A percentile compares a stretch with the other conserved stretches of the same genome.
These are phyloP conservation scores for Cladobotryum mycophilum DNA, from an alignment of 2,329 filamentous ascomycete genomes.

Conservation along the genomic window DNA sequence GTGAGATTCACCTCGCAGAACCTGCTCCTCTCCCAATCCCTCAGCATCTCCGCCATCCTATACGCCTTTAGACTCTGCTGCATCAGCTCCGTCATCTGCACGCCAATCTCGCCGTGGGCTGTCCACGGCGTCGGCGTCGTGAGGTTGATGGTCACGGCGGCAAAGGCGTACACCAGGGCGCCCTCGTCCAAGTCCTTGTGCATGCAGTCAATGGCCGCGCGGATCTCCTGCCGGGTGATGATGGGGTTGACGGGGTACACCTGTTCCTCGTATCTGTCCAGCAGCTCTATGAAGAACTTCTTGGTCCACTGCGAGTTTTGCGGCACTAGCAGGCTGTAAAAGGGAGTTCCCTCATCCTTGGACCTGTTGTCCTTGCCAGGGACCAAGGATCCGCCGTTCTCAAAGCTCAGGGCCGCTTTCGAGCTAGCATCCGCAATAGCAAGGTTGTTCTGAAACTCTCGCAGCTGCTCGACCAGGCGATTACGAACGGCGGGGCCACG, in stretches of 20 bases:
- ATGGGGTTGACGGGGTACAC: conserved; percentile 34
- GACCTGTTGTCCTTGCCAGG: no score
- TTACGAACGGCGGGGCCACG: no score
- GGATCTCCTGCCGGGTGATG: conserved; percentile 25
- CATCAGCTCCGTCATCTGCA: conserved; percentile 25
- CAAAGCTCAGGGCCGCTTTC: no score
- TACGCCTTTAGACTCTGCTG: conserved; percentile 19
- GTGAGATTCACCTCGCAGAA: conserved; percentile 33
- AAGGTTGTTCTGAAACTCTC: no score
- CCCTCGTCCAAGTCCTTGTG: conserved; percentile 27
- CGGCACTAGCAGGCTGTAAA: no score
- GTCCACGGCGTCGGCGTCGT: conserved; percentile 23
- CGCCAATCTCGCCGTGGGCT: conserved; percentile 22
- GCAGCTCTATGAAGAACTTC: conserved; percentile 28
- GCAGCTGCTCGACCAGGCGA: no score
- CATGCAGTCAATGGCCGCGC: conserved; percentile 27
- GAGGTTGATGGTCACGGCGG: conserved; percentile 31
- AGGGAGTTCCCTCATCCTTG: no score
- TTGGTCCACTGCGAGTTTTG: conserved; percentile 15
- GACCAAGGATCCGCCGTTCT: no score
- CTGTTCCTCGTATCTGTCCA: conserved; percentile 28
- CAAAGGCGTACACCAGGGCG: conserved; percentile 31
- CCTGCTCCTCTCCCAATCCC: conserved; percentile 27
- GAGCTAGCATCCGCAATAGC: no score
- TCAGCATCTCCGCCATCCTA: conserved; percentile 21